Evolutionary conservation across 2,329 filamentous ascomycete genomes (phyloP), one percentile per base, ranked within the genome.

Genomic region (Laburnicola sp.): DNA sequence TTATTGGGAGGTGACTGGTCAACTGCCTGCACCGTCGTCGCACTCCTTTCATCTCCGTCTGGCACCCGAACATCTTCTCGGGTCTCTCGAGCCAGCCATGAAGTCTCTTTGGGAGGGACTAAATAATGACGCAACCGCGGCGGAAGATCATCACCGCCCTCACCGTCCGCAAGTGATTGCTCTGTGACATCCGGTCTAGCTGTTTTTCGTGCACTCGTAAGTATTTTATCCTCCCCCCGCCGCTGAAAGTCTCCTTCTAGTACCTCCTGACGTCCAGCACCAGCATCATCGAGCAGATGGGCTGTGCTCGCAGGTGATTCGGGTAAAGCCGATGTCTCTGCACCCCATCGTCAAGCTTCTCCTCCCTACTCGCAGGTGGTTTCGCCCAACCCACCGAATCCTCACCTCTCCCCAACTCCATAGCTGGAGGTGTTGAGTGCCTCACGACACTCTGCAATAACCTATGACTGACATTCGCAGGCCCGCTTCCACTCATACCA

Each of bases 391-490:
- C 26, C n/a, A 52, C 40, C 6, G 41, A 40, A 10, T 51, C 36
- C 25, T 49, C 37, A 25, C 56, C 22, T 43, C 26, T 27, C 44
- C 43, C 8, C 39, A 51, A 5, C 48, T 57, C 47, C 42, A 57
- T 52, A 22, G 47, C 46, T 16, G 60, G 57, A 3, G 65, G 60
- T 6, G 65, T 65, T 3, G 62, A 57, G 42, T 71, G 52, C 16
- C 65, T 58, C 45, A 67, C 59, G 4, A 67, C 57, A 10, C 62
- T 65, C 46, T 70, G 60, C n/a, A 70, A 45, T 41, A 70, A 53
- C 42, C 54, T 49, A 38, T 63, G 60, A 32, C 59, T 64, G n/a
- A 54, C 42, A 40, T 56, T 60, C 8, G 61, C 58, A 45, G 62
- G 51, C 31, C 53, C 42, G 2, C n/a, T 11, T 34, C 46, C 46